These are phyloP conservation scores for Yamadazyma phyllophila DNA, from an alignment of 805 yeast species.

Conservation along the genomic window DNA sequence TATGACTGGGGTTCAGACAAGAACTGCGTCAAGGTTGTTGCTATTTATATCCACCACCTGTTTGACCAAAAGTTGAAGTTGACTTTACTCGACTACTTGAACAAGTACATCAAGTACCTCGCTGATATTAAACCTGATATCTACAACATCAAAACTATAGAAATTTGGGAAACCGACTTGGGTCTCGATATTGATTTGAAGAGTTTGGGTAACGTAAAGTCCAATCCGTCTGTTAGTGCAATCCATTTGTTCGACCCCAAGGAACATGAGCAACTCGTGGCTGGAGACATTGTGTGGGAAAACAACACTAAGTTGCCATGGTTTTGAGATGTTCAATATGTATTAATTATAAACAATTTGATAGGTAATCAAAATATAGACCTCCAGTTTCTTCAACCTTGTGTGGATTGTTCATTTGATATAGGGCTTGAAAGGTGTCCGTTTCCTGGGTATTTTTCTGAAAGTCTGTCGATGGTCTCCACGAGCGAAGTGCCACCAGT, in stretches of 20 bases:
- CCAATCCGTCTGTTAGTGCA: slow-evolving; percentile 38
- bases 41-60: slow-evolving; percentile 9
- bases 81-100: slow-evolving; percentile 6
- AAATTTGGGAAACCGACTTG: slow-evolving; percentile 36
- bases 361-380: too few relatives aligned
- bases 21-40: slow-evolving; percentile 11
- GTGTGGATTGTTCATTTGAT: too few relatives aligned
- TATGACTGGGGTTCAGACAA: slow-evolving; percentile 23
- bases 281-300: slow-evolving; percentile 38
- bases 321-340: slow-evolving; percentile 23
- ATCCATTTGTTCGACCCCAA: slow-evolving; percentile 23
- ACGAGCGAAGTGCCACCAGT: slow-evolving; percentile 17
- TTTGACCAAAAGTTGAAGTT: slow-evolving; percentile 8
- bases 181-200: slow-evolving; percentile 1
- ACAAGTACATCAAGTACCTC: slow-evolving; percentile 9
- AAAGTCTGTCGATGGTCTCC: slow-evolving; percentile 26
- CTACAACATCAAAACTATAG: slow-evolving; percentile 17
- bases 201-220: slow-evolving; percentile 22
- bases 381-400: too few relatives aligned
- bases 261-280: slow-evolving; percentile 24
- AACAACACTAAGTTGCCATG: slow-evolving; percentile 42
- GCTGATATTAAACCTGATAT: not conserved
- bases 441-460: not conserved
- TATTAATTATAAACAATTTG: too few relatives aligned
- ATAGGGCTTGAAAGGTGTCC: not conserved